Base-by-base conservation (phyloP, 306 rosid genomes). In the Nissolia schottii region DNA sequence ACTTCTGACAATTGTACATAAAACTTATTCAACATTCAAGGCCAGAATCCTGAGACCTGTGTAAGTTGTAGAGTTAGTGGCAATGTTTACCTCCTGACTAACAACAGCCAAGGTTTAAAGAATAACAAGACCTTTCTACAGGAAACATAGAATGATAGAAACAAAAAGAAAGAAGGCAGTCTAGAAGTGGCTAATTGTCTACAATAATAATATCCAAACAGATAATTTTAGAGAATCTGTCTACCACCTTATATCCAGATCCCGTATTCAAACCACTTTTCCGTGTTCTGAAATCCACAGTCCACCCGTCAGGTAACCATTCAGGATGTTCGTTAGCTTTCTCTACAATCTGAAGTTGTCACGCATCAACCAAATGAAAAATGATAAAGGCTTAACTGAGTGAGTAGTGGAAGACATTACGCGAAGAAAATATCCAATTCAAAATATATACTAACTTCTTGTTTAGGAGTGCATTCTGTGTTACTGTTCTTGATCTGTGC, bases 241-340 rank as follows among this genome's bases (percentile, higher is more conserved):
- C 29, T 6, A 25, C 43, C 78, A 93, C 98, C 94, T 90, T 93
- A 79, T 93, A 93, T 45, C 57, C 75, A 55, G 77, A 64, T 84
- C 98, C 98, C 80, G 15, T 73, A 6, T 46, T 24, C 22, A 60
- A 2, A 59, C 98, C 98, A 86, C 94, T 86, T 70, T 89, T 79
- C 50, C 98, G 89, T 16, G 76, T 85, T 85, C 76, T 87, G 71
- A 86, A 20, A 76, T 80, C 90, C 59, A 93, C 56, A 48, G 76
- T 81, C 98, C 98, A 93, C 65, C 87, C 94, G 11, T 82, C 81
- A 64, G 98, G 98, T 77, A 93, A 90, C 98, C 98, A 93, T 55
- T 85, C 85, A 20, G 97, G 96, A 70, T 7, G 81, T 70, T 83
- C 89, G 24, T 77, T 76, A 68, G 70, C 55, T 62, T 75, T 79